Evolutionary conservation across 345 rosid genomes (phyloP), one percentile per base, ranked within the genome.

Genomic region (Trapa incisa): DNA sequence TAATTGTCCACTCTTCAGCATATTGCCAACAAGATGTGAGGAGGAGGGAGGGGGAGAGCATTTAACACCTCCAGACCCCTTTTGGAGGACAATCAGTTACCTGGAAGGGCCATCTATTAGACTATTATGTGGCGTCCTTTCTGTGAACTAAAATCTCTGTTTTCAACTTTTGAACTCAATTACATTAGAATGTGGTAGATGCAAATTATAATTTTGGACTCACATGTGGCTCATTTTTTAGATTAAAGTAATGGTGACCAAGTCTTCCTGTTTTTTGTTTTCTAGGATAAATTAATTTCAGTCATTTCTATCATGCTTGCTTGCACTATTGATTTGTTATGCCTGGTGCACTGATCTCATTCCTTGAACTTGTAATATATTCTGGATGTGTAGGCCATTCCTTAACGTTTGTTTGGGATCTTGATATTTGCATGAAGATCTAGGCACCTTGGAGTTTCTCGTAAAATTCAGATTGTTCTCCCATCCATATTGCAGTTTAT

Each of bases 391-490:
- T 54, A 66, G 68, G 57, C 48, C 68, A 57, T 32, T n/a, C 12
- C 16, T 37, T n/a, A 38, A 36, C 69, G 13, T 15, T 50, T 37
- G 0, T 15, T 41, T 1, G 17, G 69, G 42, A 36, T 47, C 60
- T 48, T 35, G 14, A 1, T 48, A 7, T 50, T n/a, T 60, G 10
- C 9, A 11, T 48, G 70, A 45, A 67, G 42, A 53, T 4, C 12
- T 61, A 52, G 61, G 56, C 65, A 37, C 5, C 47, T 65, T 22
- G 38, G 14, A 60, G 64, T 56, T 68, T 68, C 39, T 61, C 22
- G 67, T 41, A 41, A 67, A 64, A 57, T 72, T 65, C 73, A 62
- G 66, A 72, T 73, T 68, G 68, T 58, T 65, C 60, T 61, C 65
- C 56, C 38, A 52, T 67, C 64, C 54, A n/a, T 45, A 48, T 71